Evolutionary conservation across 2,329 filamentous ascomycete genomes (phyloP).

Genomic region (Decorospora gaudefroyi): DNA sequence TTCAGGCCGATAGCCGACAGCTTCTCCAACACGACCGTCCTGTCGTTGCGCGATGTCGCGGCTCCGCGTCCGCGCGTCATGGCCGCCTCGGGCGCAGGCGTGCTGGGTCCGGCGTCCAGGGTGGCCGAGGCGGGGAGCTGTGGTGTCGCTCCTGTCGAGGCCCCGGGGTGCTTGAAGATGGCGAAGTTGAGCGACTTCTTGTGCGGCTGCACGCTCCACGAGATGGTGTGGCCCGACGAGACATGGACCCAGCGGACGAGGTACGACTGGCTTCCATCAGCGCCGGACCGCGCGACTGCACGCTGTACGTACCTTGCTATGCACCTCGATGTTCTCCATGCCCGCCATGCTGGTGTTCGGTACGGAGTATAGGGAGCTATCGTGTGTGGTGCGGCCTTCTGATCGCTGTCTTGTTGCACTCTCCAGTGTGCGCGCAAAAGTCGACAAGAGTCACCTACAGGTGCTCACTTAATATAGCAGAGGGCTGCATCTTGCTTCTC

Average conservation of each 20-base stretch:
- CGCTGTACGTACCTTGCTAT: slow-evolving; percentile 77
- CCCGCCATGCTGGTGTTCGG: slow-evolving; percentile 68
- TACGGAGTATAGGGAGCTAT: too few relatives aligned
- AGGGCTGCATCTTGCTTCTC: too few relatives aligned
- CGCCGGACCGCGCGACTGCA: slow-evolving; percentile 4
- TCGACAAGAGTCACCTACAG: too few relatives aligned
- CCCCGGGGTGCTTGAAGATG: slow-evolving; percentile 94
- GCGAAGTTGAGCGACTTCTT: slow-evolving; percentile 99
- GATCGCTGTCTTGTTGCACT: too few relatives aligned
- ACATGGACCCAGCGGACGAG: slow-evolving; percentile 97
- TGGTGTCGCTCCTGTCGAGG: slow-evolving; percentile 57
- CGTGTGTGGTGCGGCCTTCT: too few relatives aligned
- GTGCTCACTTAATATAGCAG: neutral
- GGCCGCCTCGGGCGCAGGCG: slow-evolving; percentile 58
- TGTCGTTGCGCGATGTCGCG: slow-evolving; percentile 67
- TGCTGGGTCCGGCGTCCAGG: slow-evolving; percentile 41
- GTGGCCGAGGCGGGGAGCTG: slow-evolving; percentile 45
- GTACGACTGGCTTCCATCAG: slow-evolving; percentile 71
- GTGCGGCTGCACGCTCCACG: slow-evolving; percentile 96
- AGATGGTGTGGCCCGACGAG: slow-evolving; percentile 86
- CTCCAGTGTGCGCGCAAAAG: too few relatives aligned
- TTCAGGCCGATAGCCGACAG: slow-evolving; percentile 65
- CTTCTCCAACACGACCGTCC: slow-evolving; percentile 70
- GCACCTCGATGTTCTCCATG: slow-evolving; percentile 95
- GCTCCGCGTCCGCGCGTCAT: slow-evolving; percentile 56